Evolutionary conservation across 2,329 filamentous ascomycete genomes (phyloP).

Genomic region (Neofusicoccum sp.): DNA sequence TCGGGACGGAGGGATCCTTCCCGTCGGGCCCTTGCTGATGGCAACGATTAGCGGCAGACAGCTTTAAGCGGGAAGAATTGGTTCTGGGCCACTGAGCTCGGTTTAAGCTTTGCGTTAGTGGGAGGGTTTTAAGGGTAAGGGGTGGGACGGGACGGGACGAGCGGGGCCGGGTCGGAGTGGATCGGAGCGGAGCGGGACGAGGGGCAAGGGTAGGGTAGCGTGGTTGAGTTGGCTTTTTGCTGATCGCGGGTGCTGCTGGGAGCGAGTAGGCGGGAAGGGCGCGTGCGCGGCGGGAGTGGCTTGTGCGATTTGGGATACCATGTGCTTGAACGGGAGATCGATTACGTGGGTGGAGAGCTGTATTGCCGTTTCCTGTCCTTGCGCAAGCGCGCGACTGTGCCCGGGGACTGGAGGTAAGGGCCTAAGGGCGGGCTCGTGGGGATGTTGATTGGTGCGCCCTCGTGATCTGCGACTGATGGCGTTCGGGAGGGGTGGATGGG

Average conservation of each 20-base stretch:
- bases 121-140: neutral
- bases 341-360: neutral
- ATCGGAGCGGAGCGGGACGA: neutral
- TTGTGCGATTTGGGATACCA: neutral
- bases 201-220: neutral
- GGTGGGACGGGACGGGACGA: neutral
- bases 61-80: no score
- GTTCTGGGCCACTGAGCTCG: no score
- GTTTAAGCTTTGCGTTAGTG: neutral
- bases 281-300: neutral
- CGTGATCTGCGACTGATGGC: neutral
- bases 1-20: no score
- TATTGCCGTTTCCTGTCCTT: neutral
- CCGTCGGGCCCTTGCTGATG: neutral
- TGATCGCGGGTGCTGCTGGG: neutral
- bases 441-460: neutral
- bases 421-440: neutral
- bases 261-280: neutral
- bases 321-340: neutral
- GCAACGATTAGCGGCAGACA: no score
- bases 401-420: neutral
- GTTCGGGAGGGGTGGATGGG: neutral
- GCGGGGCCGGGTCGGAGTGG: neutral
- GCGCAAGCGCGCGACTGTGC: neutral
- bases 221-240: neutral